A percentile compares a stretch with the other conserved stretches of the same genome.
These are phyloP conservation scores for Aureobasidium musti DNA, from an alignment of 2,329 filamentous ascomycete species.

Conservation along the genomic window DNA sequence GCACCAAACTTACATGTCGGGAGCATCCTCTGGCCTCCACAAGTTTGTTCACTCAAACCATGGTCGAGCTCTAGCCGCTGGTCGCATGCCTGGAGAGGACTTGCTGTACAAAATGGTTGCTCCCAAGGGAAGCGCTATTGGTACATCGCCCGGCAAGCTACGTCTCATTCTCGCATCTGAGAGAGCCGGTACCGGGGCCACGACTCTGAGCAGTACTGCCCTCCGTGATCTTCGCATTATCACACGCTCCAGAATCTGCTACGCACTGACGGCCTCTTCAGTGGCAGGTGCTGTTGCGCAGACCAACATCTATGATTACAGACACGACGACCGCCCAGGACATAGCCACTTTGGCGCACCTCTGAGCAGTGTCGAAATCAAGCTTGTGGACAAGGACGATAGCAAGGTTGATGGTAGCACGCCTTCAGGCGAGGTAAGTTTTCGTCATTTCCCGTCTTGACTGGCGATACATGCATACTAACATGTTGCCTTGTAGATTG, in stretches of 20 bases:
- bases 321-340: slow-evolving; percentile 52
- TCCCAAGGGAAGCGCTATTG: slow-evolving; percentile 57
- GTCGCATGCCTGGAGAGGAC: slow-evolving; percentile 70
- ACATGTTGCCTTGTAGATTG: slow-evolving; percentile 54
- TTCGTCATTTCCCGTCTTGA: too few relatives aligned
- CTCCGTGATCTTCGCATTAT: slow-evolving; percentile 82
- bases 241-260: slow-evolving; percentile 76
- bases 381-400: slow-evolving; percentile 63
- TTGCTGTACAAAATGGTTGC: slow-evolving; percentile 64
- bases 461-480: background rate
- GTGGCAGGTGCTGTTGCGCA: slow-evolving; percentile 91
- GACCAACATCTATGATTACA: slow-evolving; percentile 85
- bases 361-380: slow-evolving; percentile 75
- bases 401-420: slow-evolving; percentile 64
- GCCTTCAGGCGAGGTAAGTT: slow-evolving; percentile 42
- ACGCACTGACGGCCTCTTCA: slow-evolving; percentile 76
- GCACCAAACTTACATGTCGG: slow-evolving; percentile 62
- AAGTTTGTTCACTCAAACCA: slow-evolving; percentile 71
- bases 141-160: slow-evolving; percentile 68
- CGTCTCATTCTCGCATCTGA: slow-evolving; percentile 81
- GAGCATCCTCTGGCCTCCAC: slow-evolving; percentile 60
- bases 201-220: slow-evolving; percentile 64
- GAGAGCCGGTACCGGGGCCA: slow-evolving; percentile 60
- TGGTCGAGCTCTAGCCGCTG: slow-evolving; percentile 68
- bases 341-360: slow-evolving; percentile 78